Evolutionary conservation across 345 rosid species (phyloP), one percentile per base, ranked within the genome.

Genomic region (Eucalyptus erythrocorys): DNA sequence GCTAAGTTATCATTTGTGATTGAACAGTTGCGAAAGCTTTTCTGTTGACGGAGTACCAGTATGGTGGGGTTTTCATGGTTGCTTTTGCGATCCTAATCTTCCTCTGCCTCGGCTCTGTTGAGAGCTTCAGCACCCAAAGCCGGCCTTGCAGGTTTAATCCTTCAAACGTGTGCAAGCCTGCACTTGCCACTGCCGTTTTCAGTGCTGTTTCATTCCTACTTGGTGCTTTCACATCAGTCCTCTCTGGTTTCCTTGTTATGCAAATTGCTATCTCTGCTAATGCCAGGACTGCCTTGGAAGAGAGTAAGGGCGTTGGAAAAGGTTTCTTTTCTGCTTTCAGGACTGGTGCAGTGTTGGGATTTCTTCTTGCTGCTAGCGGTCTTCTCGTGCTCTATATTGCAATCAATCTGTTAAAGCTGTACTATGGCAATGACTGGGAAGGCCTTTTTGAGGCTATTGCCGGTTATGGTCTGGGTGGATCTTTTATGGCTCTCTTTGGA

Each of bases 231-330:
- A 90, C 92, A 27, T 92, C 94, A 13, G 89, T 92, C 43, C 49
- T 91, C 61, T 92, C 90, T 40, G 89, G 91, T 47, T 92, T 92
- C 66, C 90, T 92, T 26, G 92, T 92, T 76, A 90, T 91, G 94
- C 90, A 92, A 88, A 92, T 92, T 90, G 91, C 94, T 61, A 92
- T 92, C 68, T 89, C 55, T 88, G 94, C 92, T 34, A 91, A 90
- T 85, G 89, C 91, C 50, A 90, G 86, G 87, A 92, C 92, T 32
- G 89, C 93, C 84, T 87, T 92, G 87, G 92, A 92, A 89, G 93
- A 89, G 53, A 90, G 91, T 21, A 90, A 85, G 61, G 90, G 92
- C 9, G 90, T 89, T 53, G 47, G 86, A 40, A 55, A 81, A 81
- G 55, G 32, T 55, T 88, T 81, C 27, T 55, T 55, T 81, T 43